Percentiles rank a stretch among this genome's conserved stretches.
Conservation (phyloP, 2,329 filamentous ascomycete species). For the Arthrobotrys entomopaga region DNA sequence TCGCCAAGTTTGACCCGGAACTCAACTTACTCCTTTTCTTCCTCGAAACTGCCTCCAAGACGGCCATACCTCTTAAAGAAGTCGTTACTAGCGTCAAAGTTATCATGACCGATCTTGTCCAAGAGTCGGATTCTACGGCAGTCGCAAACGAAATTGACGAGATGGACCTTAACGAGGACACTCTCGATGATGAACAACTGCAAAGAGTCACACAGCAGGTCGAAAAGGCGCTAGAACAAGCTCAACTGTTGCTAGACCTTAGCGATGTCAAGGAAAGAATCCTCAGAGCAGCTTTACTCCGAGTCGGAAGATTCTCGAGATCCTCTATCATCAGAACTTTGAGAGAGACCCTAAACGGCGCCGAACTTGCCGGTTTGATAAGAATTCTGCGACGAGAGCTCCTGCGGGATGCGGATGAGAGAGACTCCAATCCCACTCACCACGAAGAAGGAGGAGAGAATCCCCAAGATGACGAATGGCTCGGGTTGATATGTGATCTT, state of each 20-base stretch:
- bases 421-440: constrained; percentile 17
- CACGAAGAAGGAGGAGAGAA: constrained; percentile 36
- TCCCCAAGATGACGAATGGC: constrained; percentile 50
- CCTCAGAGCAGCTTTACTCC: constrained; percentile 42
- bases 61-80: constrained; percentile 48
- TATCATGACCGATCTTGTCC: constrained; percentile 44
- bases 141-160: constrained; percentile 39
- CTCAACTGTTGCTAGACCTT: constrained; percentile 43
- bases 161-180: constrained; percentile 54
- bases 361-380: constrained; percentile 50
- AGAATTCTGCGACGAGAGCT: constrained; percentile 45
- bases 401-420: constrained; percentile 44
- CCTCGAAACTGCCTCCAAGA: constrained; percentile 45
- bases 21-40: constrained; percentile 53
- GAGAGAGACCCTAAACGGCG: constrained; percentile 44
- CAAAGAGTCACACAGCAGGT: constrained; percentile 51
- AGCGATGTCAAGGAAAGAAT: constrained; percentile 52
- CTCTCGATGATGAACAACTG: constrained; percentile 49
- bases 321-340: constrained; percentile 43
- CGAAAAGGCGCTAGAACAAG: constrained; percentile 48
- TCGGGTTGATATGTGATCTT: constrained; percentile 51
- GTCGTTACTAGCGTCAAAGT: constrained; percentile 53
- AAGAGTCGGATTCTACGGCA: constrained; percentile 6
- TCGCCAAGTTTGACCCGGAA: constrained; percentile 49
- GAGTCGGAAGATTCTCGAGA: constrained; percentile 42